phyloP scores from a whole-genome alignment of 192 early-diverging fungal species.

The Mortierella antarctica region DNA sequence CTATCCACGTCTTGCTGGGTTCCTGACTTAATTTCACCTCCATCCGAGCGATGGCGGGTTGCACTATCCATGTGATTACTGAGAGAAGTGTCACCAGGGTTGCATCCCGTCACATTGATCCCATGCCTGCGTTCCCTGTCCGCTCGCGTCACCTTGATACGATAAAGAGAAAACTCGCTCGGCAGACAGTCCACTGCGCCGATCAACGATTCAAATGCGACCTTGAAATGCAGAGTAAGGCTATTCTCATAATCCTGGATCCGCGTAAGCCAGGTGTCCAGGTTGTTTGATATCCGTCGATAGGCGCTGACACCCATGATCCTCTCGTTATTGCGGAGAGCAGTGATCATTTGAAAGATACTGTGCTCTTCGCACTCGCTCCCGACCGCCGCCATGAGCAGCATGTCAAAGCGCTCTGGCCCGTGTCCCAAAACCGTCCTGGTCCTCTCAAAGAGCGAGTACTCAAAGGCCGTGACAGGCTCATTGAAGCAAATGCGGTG shows the following conservation, averaged over 20 bases:
- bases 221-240: constrained; percentile 16
- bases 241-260: constrained; percentile 69
- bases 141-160: constrained; percentile 22
- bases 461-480: constrained; percentile 87
- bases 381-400: constrained; percentile 89
- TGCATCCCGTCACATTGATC: not conserved
- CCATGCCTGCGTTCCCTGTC: not conserved
- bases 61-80: constrained; percentile 2
- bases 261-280: constrained; percentile 80
- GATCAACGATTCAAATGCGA: constrained; percentile 21
- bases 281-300: constrained; percentile 89
- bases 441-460: constrained; percentile 85
- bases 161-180: constrained; percentile 20
- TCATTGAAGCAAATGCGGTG: constrained; percentile 81
- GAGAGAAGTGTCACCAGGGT: constrained; percentile 9
- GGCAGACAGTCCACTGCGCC: constrained; percentile 27
- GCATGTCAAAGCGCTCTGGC: constrained; percentile 81
- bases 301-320: constrained; percentile 97
- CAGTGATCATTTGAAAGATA: constrained; percentile 81
- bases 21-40: not conserved
- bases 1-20: not conserved
- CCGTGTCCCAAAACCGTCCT: constrained; percentile 79
- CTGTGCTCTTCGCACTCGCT: constrained; percentile 77
- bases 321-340: constrained; percentile 83
- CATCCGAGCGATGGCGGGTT: not conserved